Conservation (phyloP, 352 stramenopile genomes). For the Peronospora belbahrii region DNA sequence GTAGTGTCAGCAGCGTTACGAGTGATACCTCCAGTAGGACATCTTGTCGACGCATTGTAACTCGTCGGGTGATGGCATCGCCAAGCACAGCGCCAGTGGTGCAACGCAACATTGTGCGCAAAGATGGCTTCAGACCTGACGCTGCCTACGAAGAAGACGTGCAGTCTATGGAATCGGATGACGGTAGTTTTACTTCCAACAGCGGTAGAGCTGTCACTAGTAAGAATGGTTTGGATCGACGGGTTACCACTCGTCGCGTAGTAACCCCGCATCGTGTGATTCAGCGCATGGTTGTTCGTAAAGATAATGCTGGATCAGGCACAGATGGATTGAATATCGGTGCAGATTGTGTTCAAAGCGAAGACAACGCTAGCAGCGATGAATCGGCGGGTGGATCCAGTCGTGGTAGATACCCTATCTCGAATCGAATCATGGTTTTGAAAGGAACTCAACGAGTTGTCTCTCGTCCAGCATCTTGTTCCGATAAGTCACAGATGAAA, state of each 20-base stretch:
- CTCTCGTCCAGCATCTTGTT: background rate
- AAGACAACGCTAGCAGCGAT: slow-evolving; percentile 15
- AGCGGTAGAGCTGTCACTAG: slow-evolving; percentile 6
- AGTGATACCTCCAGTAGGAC: slow-evolving; percentile 15
- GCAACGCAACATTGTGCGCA: slow-evolving; percentile 10
- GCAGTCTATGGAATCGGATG: slow-evolving; percentile 6
- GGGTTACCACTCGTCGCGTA: slow-evolving; percentile 21
- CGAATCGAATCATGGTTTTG: slow-evolving; percentile 8
- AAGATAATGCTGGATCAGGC: slow-evolving; percentile 2
- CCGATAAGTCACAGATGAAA: background rate
- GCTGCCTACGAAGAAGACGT: slow-evolving; percentile 14
- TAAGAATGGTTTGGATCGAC: slow-evolving; percentile 4
- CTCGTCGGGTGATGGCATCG: slow-evolving; percentile 15
- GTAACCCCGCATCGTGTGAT: slow-evolving; percentile 23
- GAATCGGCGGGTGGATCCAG: slow-evolving; percentile 10
- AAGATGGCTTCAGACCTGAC: slow-evolving; percentile 11
- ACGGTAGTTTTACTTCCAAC: background rate
- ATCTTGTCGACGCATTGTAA: slow-evolving; percentile 17
- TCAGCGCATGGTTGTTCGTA: slow-evolving; percentile 17
- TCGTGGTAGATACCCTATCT: slow-evolving; percentile 1
- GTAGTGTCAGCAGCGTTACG: slow-evolving; percentile 16
- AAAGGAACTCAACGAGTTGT: slow-evolving; percentile 6
- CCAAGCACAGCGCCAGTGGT: background rate
- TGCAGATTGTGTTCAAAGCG: slow-evolving; percentile 11
- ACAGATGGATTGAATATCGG: slow-evolving; percentile 11